Base-by-base conservation (phyloP, 306 rosid species). In the Quercus gilva region DNA sequence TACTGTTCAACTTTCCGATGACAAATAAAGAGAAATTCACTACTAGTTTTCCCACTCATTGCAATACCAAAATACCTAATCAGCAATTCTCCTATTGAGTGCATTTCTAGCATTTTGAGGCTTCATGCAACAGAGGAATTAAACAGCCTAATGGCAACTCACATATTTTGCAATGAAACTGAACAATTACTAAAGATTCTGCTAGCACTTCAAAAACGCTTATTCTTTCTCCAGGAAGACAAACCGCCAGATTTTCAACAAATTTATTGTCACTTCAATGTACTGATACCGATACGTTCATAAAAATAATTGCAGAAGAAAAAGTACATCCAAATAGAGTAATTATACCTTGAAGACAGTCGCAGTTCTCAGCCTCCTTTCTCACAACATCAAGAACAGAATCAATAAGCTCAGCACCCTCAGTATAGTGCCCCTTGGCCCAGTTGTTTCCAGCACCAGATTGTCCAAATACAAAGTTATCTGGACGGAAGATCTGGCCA, bases 361-460 rank as follows among this genome's bases (percentile, higher is more conserved):
- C 91, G 1, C 91, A 88, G 64, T 88, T 88, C 81, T 88, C 91
- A 11, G 89, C 91, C 76, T 88, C 91, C 69, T 88, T 88, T 19
- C 91, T 74, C 1, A 88, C 91, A 26, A 88, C 89, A 70, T 88
- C 91, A 37, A 87, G 91, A 31, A 88, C 91, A 2, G 91, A 67
- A 33, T 88, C 91, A 23, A 88, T 88, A 23, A 88, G 91, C 75
- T 88, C 91, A 0, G 91, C 91, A 25, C 91, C 91, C 73, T 85
- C 91, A 0, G 91, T 88, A 75, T 88, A 88, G 53, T 88, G 91
- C 0, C 91, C 91, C 69, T 85, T 88, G 1, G 91, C 91, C 91
- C 91, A 88, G 70, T 88, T 88, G 86, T 88, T 88, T 21, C 91
- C 91, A 17, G 91, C 91, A 5, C 91, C 91, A 20, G 87, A 85